Base-by-base conservation (phyloP, 257 asterid genomes). In the Perilla frutescens region DNA sequence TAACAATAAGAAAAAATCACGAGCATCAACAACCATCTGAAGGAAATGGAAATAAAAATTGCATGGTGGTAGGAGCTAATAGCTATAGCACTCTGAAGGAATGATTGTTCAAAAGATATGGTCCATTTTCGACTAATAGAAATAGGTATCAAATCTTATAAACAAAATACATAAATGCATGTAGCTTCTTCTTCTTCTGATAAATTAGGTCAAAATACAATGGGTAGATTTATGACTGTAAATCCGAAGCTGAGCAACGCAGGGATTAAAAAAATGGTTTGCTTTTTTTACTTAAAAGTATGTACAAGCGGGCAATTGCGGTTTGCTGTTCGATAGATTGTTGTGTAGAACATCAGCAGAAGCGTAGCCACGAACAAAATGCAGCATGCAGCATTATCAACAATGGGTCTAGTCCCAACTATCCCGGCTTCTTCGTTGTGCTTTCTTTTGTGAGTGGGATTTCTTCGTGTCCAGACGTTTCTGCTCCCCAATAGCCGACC, bases 401-500 rank as follows among this genome's bases (percentile, higher is more conserved):
- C 45, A 34, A 34, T 34, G n/a, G 4, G 55, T 49, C 55, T 49
- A 92, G 81, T 87, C 96, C 88, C 87, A 87, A 62, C 90, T 79
- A 72, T 79, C 93, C 6, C 84, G 79, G 80, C 89, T 86, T 83
- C 97, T 85, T 79, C 95, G 79, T 13, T 71, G 65, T 2, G 90
- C 69, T 82, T 90, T 92, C 88, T 92, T 90, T 56, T 86, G 92
- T 15, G 96, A 92, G 3, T 79, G 87, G 0, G 88, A 85, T 78
- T 92, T 92, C 89, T 90, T 92, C 57, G 66, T 77, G 72, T 86
- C 96, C 69, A 90, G 84, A 51, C 97, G 84, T 62, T 85, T 90
- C 79, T 74, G 88, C 86, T 92, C 97, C 49, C 85, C 95, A 72
- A 82, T 76, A 32, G 90, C 90, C 55, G 98, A 86, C 89, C 98